Base-by-base conservation (phyloP, 208 protist species). In the Herpetomonas samuelpessoai region DNA sequence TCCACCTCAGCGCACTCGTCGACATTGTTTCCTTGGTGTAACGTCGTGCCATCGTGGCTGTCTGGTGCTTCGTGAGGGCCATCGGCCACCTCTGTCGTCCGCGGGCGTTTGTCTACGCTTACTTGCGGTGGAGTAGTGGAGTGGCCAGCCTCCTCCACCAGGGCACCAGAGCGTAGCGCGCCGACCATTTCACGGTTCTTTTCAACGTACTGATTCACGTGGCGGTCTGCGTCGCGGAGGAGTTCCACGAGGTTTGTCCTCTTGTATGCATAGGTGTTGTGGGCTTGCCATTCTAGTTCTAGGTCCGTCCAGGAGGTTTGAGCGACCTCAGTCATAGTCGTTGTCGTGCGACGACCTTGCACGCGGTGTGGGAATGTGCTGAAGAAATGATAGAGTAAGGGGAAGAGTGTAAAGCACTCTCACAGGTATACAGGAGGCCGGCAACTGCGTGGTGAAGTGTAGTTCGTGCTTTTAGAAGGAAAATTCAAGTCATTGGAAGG, bases 171-270 rank as follows among this genome's bases (percentile, higher is more conserved):
- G 6, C 14, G 35, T 6, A 41, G 6, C 9, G 35, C 14, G 3
- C 7, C 47, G 14, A 71, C 57, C 2, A 39, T 18, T 4, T 53
- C 39, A 7, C 2, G n/a, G 27, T 59, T 26, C 9, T 24, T 28
- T 19, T 2, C 25, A 26, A 41, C 28, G 35, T 65, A 78, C 4
- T 29, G 38, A 1, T 68, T 22, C 3, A 68, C 63, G 7, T 26
- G 48, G 2, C 19, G 39, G 59, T 80, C 65, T 6, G 79, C 61
- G 6, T 69, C 45, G 1, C 49, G 49, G 9, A 85, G 65, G 24
- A 81, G 49, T n/a, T 59, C 29, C 9, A 58, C 58, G 14, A 85
- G 50, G 56, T 85, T 71, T 2, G 70, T 85, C 60, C 67, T 64
- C 19, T 21, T 51, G 45, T 82, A 78, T 1, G 38, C 39, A 25